These are phyloP conservation scores for Coccomyxa sp. DNA, from an alignment of 139 green algal genomes.

Conservation along the genomic window DNA sequence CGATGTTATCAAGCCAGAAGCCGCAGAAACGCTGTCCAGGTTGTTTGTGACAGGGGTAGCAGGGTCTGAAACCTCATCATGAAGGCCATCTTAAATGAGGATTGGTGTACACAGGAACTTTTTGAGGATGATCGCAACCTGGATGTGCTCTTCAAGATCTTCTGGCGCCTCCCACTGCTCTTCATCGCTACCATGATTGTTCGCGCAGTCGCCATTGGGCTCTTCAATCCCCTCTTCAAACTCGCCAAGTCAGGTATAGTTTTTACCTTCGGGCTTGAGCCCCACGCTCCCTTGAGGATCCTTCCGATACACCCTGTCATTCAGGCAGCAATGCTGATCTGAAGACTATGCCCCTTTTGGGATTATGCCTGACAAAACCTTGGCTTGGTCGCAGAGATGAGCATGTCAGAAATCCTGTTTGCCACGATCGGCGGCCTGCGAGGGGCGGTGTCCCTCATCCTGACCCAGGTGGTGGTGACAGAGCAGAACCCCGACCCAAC, in stretches of 20 bases:
- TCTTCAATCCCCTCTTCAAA: slow-evolving; percentile 26
- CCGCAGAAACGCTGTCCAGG: too few species aligned
- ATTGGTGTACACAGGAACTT: slow-evolving; percentile 9
- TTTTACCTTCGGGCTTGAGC: background rate
- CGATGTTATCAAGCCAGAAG: too few species aligned
- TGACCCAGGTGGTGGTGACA: slow-evolving; percentile 34
- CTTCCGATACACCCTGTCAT: background rate
- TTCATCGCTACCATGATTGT: slow-evolving; percentile 23
- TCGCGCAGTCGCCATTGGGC: slow-evolving; percentile 21
- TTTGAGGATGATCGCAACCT: slow-evolving; percentile 8
- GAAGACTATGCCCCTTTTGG: background rate
- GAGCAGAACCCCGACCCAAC: background rate
- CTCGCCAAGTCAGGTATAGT: slow-evolving; percentile 9
- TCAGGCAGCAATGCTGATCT: background rate
- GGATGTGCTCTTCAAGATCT: background rate
- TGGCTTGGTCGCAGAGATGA: slow-evolving; percentile 1
- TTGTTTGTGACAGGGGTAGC: too few species aligned
- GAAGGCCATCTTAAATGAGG: too few species aligned
- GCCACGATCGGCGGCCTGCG: slow-evolving; percentile 62
- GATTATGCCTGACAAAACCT: background rate
- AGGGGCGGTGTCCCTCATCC: slow-evolving; percentile 77
- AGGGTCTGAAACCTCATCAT: too few species aligned
- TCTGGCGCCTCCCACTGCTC: slow-evolving; percentile 25
- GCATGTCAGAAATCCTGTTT: slow-evolving; percentile 42
- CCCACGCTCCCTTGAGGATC: background rate